Base-by-base conservation (phyloP, 1,139 yeast genomes). In the Saccharomyces uvarum region DNA sequence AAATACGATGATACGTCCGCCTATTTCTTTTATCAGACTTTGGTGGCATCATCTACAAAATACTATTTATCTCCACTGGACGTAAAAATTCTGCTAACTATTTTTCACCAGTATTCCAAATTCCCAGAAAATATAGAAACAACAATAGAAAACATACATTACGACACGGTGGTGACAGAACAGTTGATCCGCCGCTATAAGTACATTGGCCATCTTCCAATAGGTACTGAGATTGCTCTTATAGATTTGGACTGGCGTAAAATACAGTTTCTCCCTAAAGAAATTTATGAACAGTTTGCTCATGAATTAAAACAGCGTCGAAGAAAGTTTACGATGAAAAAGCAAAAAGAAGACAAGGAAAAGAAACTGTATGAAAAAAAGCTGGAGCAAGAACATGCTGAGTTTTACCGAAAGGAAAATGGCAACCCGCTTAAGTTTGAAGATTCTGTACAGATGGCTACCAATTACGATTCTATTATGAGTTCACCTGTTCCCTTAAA, bases 221-320 rank as follows among this genome's bases (percentile, higher is more conserved):
- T 81, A 32, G 97, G 97, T 1, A 84, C 96, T 0, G 86, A 87
- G 48, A 71, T 93, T 49, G 96, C 93, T 13, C 84, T 89, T 60
- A 65, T 95, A 55, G 98, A 93, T 64, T 80, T 97, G 56, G 84
- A 88, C 65, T 93, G 99, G 98, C 70, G 81, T 60, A 59, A 66
- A 47, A 63, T 70, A 14, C 59, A 63, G 14, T 56, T 77, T 32
- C 70, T 84, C 0, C 74, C 79, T 2, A 70, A 71, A 6, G 84
- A 80, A 24, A 78, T 85, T 0, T 81, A 86, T 74, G 70, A 72
- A 0, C 66, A 68, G 32, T 89, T 84, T 70, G 75, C 78, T 50
- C 75, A 75, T 27, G 95, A 87, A 59, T 73, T 93, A 33, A 72
- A 70, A 16, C 83, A 79, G 52, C 76, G 98, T 52, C 75, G 84